Evolutionary conservation across 2,329 filamentous ascomycete genomes (phyloP), one percentile per base, ranked within the genome.

Genomic region (Drechslera avenae): DNA sequence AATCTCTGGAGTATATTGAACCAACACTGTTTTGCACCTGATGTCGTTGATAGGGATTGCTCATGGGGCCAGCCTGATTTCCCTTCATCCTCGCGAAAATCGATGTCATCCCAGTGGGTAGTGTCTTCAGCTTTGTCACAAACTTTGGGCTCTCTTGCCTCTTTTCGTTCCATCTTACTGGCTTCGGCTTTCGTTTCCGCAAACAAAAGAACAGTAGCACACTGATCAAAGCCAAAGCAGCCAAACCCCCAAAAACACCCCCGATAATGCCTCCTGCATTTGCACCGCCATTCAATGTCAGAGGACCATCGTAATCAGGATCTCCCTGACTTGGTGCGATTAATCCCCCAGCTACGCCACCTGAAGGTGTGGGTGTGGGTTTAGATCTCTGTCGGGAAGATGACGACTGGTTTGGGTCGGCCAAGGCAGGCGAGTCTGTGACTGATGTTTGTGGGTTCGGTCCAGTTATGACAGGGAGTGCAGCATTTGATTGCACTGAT

Each of bases 231-330:
- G 65, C 67, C 16, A 74, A 58, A 5, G 52, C 67, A n/a, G 64
- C 58, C 13, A 74, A 59, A 3, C 69, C 70, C 21, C 70, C 71
- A 16, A 72, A 51, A n/a, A 70, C 65, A 3, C 68, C 71, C 36
- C 71, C 71, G 18, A 67, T 63, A 28, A 74, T 67, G n/a, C 61
- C 58, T 23, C 63, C 67, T 17, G 72, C 60, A 32, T 71, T 67
- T 3, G 57, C 54, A 39, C 58, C 46, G 5, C 57, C 56, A 13
- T 57, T 55, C 43, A 66, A 49, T 16, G 63, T 70, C 37, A 66
- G 54, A 2, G 56, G 53, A 9, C 50, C 43, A 17, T 53, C 55
- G 30, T 56, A 52, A 12, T 13, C 28, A 17, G 59, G 34, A 9
- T 35, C 35, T 1, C 60, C 60, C 40, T 61, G 59, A 35, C 66